Evolutionary conservation across 805 yeast species (phyloP).

Genomic region (Phaffomyces thermotolerans): DNA sequence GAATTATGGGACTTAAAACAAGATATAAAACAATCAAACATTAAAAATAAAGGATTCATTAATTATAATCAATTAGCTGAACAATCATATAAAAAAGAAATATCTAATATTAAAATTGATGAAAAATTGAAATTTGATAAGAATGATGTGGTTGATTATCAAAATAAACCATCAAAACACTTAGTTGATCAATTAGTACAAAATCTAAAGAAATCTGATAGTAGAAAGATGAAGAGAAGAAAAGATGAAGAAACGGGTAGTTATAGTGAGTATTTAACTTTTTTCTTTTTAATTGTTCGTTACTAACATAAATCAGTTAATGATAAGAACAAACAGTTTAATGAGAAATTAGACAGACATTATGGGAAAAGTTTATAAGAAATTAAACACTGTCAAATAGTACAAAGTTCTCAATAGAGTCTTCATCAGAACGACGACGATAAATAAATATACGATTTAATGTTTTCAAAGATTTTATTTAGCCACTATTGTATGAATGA

Average conservation of each 20-base stretch:
- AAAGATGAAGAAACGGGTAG: slow-evolving; percentile 29
- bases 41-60: slow-evolving; percentile 33
- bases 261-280: slow-evolving; percentile 21
- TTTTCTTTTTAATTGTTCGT: neutral
- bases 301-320: slow-evolving; percentile 38
- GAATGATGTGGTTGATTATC: slow-evolving; percentile 21
- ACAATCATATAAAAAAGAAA: slow-evolving; percentile 48
- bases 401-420: too few relatives aligned
- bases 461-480: too few relatives aligned
- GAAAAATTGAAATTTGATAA: slow-evolving; percentile 37
- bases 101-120: slow-evolving; percentile 31
- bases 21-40: slow-evolving; percentile 23
- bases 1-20: slow-evolving; percentile 51
- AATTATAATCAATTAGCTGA: slow-evolving; percentile 54
- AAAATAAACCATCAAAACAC: slow-evolving; percentile 31
- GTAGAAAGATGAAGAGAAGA: slow-evolving; percentile 31
- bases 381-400: too few relatives aligned
- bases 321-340: slow-evolving; percentile 68
- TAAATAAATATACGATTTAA: too few relatives aligned
- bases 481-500: too few relatives aligned
- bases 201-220: slow-evolving; percentile 15
- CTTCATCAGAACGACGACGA: too few relatives aligned
- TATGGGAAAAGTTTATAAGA: too few relatives aligned
- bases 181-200: slow-evolving; percentile 28
- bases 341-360: slow-evolving; percentile 50